Percentiles rank a stretch among this genome's conserved stretches.
phyloP scores from a whole-genome alignment of 306 rosid genomes.

The Cucurbita ficifolia region DNA sequence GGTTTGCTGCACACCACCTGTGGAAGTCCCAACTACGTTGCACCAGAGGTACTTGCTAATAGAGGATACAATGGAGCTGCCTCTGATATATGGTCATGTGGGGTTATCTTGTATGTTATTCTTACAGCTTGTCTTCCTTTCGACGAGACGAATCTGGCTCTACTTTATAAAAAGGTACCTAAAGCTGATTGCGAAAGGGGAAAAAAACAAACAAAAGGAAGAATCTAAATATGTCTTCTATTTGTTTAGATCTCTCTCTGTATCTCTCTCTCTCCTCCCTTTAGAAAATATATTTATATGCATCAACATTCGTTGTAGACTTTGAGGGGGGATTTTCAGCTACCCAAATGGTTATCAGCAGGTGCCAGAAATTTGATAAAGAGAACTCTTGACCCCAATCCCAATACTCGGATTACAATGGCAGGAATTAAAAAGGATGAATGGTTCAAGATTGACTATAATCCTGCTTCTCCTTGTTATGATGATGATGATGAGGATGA shows the following conservation, averaged over 20 bases:
- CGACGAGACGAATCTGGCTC: slow-evolving; percentile 81
- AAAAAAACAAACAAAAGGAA: background rate
- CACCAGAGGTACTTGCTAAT: slow-evolving; percentile 83
- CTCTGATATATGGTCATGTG: slow-evolving; percentile 91
- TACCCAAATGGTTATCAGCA: slow-evolving; percentile 69
- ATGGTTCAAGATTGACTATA: slow-evolving; percentile 69
- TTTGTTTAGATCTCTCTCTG: background rate
- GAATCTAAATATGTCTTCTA: background rate
- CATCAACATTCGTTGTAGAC: slow-evolving; percentile 26
- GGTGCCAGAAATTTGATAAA: slow-evolving; percentile 58
- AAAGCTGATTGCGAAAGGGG: background rate
- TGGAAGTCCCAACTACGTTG: slow-evolving; percentile 98
- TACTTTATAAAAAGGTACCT: slow-evolving; percentile 80
- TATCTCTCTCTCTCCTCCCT: background rate
- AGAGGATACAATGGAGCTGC: slow-evolving; percentile 80
- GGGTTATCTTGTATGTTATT: slow-evolving; percentile 71
- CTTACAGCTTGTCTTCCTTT: slow-evolving; percentile 77
- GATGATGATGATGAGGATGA: slow-evolving; percentile 49
- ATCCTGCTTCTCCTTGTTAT: slow-evolving; percentile 35
- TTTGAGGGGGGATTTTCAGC: slow-evolving; percentile 52
- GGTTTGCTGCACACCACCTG: slow-evolving; percentile 96
- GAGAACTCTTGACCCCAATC: slow-evolving; percentile 79
- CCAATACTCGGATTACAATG: slow-evolving; percentile 48
- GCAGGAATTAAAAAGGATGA: slow-evolving; percentile 54
- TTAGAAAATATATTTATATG: background rate